Conservation (phyloP, 2,329 filamentous ascomycete genomes). For the Trichocomaceae sp. region DNA sequence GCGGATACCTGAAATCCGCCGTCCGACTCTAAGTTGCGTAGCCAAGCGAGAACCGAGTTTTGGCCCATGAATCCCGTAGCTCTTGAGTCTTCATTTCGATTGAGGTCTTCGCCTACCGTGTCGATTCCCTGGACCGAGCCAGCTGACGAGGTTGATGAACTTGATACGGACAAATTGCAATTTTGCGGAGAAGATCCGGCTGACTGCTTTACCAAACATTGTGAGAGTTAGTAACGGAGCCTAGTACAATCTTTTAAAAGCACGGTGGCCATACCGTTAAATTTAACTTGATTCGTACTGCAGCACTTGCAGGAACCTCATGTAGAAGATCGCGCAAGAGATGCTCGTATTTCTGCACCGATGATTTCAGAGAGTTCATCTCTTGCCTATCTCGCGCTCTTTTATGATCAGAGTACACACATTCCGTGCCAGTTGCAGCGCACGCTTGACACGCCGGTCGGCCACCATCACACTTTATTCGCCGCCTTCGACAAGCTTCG, state of each 20-base stretch:
- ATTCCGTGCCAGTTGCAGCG: constrained; percentile 19
- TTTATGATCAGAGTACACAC: constrained; percentile 29
- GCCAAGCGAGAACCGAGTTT: constrained; percentile 39
- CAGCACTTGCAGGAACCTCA: constrained; percentile 7
- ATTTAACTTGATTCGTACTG: constrained; percentile 8
- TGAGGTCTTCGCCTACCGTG: constrained; percentile 37
- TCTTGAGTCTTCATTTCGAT: constrained; percentile 29
- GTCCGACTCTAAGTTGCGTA: constrained; percentile 21
- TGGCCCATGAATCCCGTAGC: constrained; percentile 39
- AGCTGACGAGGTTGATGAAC: constrained; percentile 20
- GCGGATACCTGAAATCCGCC: background rate
- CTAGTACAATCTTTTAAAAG: background rate
- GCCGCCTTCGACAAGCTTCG: constrained; percentile 30
- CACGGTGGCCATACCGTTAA: constrained; percentile 2
- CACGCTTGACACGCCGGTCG: constrained; percentile 24
- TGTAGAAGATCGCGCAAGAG: constrained; percentile 8
- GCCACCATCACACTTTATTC: constrained; percentile 32
- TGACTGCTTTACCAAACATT: background rate
- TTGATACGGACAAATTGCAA: constrained; percentile 17
- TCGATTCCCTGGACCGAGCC: constrained; percentile 39
- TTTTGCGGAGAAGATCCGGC: background rate
- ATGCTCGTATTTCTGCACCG: constrained; percentile 4
- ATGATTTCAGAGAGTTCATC: constrained; percentile 18
- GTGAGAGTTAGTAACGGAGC: background rate
- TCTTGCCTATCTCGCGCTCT: constrained; percentile 31